Base-by-base conservation (phyloP, 306 rosid genomes). In the Erythrophleum fordii region DNA sequence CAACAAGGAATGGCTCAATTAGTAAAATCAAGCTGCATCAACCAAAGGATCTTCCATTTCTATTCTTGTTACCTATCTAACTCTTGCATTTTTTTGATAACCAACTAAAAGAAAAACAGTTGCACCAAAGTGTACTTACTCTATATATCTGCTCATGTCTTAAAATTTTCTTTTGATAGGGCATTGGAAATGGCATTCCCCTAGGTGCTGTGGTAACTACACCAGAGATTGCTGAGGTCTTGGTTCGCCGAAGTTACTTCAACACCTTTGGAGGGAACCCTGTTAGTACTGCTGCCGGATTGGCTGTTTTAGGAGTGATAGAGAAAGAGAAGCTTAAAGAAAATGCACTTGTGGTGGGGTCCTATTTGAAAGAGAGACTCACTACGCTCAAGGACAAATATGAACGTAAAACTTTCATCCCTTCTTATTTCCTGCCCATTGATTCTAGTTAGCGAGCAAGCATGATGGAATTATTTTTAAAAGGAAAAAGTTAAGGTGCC, bases 181-280 rank as follows among this genome's bases (percentile, higher is more conserved):
- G 96, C 55, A 90, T 95, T 87, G 99, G 99, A 77, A 95, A 95
- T 86, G 99, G 99, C n/a, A 89, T 89, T 80, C 99, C 99, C 46
- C 92, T 95, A 35, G 99, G 99, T 76, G 99, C 99, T 28, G 96
- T 95, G 56, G 97, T 93, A 29, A 95, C 99, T 2, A 95, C 99
- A 28, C 97, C 99, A 22, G 98, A 91, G 89, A 88, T 95, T 66
- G 96, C 98, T 17, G 52, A 85, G 88, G 97, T 82, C 68, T 86
- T 95, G 86, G 90, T 94, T 83, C 93, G 84, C 42, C 82, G 97
- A 31, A 87, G 42, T 77, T 95, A 90, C 91, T 93, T 90, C 77
- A 95, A 95, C 86, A 95, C 99, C 83, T 95, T 95, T 39, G 97
- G 95, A 46, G 99, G 99, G 61, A 95, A 95, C 45, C 99, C 99